Percentiles rank a stretch among this genome's conserved stretches.
Conservation (phyloP, 2,329 filamentous ascomycete genomes). For the Chrysosporium keratinophilum region DNA sequence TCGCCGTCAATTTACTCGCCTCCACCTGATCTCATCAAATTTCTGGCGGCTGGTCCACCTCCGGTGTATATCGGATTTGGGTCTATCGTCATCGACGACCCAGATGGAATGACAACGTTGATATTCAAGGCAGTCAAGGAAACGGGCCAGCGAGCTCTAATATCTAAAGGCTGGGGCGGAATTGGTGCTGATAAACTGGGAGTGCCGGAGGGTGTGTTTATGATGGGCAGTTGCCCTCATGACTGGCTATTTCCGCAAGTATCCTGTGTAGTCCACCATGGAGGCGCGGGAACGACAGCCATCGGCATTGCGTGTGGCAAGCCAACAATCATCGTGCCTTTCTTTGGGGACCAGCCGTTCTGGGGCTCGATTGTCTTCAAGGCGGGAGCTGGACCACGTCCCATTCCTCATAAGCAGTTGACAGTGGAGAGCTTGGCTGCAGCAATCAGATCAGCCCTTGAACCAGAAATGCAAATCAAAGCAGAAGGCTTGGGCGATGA, state of each 20-base stretch:
- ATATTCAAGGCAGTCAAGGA: conserved; percentile 61
- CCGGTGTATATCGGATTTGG: conserved; percentile 78
- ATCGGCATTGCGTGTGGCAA: conserved; percentile 72
- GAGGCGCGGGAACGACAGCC: conserved; percentile 77
- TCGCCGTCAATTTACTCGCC: conserved; percentile 57
- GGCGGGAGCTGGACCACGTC: conserved; percentile 61
- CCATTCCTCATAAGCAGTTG: conserved; percentile 58
- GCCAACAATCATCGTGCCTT: conserved; percentile 74
- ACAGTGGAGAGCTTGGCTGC: conserved; percentile 56
- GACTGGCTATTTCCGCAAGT: conserved; percentile 82
- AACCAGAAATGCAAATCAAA: conserved; percentile 49
- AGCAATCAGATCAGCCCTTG: conserved; percentile 52
- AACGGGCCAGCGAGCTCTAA: conserved; percentile 62
- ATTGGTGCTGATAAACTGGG: conserved; percentile 60
- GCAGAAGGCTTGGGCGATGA: conserved; percentile 50
- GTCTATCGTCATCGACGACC: conserved; percentile 70
- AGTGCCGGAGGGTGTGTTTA: conserved; percentile 66
- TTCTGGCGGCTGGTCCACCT: conserved; percentile 57
- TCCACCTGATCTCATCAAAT: conserved; percentile 52
- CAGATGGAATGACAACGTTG: conserved; percentile 56
- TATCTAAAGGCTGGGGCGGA: conserved; percentile 83
- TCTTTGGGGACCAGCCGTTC: conserved; percentile 78
- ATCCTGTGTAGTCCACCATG: conserved; percentile 74
- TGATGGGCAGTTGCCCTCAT: conserved; percentile 76
- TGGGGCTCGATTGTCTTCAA: conserved; percentile 68